Conservation (phyloP, 805 yeast species). For the Lachancea lanzarotensis region DNA sequence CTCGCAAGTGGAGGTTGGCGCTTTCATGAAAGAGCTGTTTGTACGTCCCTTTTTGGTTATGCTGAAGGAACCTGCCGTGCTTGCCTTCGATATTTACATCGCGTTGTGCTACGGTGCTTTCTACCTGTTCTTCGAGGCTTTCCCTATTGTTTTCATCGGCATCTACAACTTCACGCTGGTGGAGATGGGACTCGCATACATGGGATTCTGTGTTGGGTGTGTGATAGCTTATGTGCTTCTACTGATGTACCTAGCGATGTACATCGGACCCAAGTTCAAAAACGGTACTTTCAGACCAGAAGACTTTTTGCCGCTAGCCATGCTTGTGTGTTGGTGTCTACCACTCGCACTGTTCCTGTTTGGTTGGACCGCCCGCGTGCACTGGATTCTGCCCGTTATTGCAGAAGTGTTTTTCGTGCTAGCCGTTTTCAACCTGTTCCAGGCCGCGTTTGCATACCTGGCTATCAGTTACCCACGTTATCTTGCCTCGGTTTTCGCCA, state of each 20-base stretch:
- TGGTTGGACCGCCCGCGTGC: constrained; percentile 46
- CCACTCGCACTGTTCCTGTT: constrained; percentile 43
- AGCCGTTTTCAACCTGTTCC: constrained; percentile 44
- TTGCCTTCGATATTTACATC: constrained; percentile 46
- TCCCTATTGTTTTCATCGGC: constrained; percentile 48
- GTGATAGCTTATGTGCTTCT: constrained; percentile 32
- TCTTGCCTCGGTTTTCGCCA: constrained; percentile 54
- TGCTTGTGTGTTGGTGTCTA: constrained; percentile 36
- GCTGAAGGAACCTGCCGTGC: constrained; percentile 48
- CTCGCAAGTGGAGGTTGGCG: constrained; percentile 15
- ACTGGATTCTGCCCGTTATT: constrained; percentile 46
- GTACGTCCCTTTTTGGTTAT: constrained; percentile 47
- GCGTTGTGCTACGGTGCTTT: constrained; percentile 47
- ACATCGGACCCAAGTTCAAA: constrained; percentile 24
- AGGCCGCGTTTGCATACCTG: constrained; percentile 45
- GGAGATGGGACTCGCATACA: constrained; percentile 43
- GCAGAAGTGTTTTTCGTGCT: constrained; percentile 37
- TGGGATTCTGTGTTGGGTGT: constrained; percentile 45
- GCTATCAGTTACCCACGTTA: constrained; percentile 43
- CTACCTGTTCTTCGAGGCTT: constrained; percentile 56
- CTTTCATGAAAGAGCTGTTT: constrained; percentile 29
- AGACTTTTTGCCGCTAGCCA: constrained; percentile 36
- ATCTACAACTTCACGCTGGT: constrained; percentile 42
- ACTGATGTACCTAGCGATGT: constrained; percentile 23
- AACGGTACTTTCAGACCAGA: constrained; percentile 36